Evolutionary conservation across 1,284 basidiomycete genomes (phyloP), one percentile per base, ranked within the genome.

Genomic region (Hemileccinum hortonii): DNA sequence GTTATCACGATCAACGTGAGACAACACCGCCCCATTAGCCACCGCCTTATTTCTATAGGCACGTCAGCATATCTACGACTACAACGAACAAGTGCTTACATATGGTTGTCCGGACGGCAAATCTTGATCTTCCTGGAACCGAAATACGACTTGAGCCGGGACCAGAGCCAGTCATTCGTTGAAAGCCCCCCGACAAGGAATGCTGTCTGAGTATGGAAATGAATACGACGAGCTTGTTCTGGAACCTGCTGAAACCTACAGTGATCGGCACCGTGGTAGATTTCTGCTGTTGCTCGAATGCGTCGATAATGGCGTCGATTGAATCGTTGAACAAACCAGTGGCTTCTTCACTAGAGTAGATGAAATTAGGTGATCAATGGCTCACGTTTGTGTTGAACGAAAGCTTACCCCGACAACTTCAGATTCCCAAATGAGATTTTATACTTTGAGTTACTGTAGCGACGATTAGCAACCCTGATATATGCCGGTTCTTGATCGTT

Each of bases 21-120:
- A 79, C 6, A 75, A 77, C 6, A 80, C 68, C 1, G 76, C 78
- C 2, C 80, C 79, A 49, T 80, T 74, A 0, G 79, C 73, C 3
- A 80, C 80, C 0, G 76, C 78, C 57, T 80, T 81, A 49, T 76
- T 79, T 16, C 78, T 80, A 33, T 15, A 40, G 15, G 1, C 6
- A 1, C 2, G 8, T 58, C 37, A 61, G 41, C 5, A 40, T 29
- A 6, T 5, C 9, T 10, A 10, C 11, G 24, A 45, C 37, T 19
- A 22, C 21, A 29, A 32, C 4, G 9, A 15, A 15, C 12, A 32
- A 32, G 12, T 10, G 44, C 50, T 11, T 10, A 59, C 59, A 61
- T 39, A 16, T 50, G 60, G 22, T 64, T 60, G 32, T 73, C 44
- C 11, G 44, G 44, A 26, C 44, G 44, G 21, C 44, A 45, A 21